Base-by-base conservation (phyloP, 495 filamentous ascomycete genomes). In the Neurospora sp. region DNA sequence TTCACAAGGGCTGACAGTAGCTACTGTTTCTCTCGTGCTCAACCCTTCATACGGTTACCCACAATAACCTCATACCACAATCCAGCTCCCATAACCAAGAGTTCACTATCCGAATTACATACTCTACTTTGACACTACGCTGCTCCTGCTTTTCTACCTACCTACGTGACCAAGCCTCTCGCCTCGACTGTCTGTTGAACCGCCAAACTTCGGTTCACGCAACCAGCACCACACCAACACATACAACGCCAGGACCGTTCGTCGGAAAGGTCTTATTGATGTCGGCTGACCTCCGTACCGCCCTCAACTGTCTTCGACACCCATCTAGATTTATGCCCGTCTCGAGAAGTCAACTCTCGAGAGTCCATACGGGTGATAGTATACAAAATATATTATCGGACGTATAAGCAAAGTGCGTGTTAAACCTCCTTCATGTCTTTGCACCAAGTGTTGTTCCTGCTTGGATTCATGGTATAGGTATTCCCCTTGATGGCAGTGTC, bases 201-300 rank as follows among this genome's bases (percentile, higher is more conserved):
- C 53, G 27, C 53, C 53, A 14, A 66, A 35, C 27, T 40, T 27
- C 20, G 44, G 20, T 71, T 53, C 31, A 66, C 22, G 9, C 53
- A 66, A 35, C 12, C 27, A 69, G 69, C 71, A 69, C 31, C 18
- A 59, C 8, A 69, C 61, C 68, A 70, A 22, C 16, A 61, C 39
- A 71, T 22, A 72, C n/a, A 59, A 44, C 42, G 38, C 70, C 76
- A 74, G 73, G 77, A 71, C 73, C 72, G 41, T 41, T 76, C 76
- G 73, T 71, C 72, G 68, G 41, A 81, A 82, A 79, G 73, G 74
- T 81, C 70, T 83, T 70, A 87, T 92, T 90, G 89, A 92, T 92
- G 90, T 92, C 90, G 88, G 89, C 89, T 90, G 89, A 90, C 83
- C 83, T 89, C 79, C 89, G 90, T 79, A 85, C 89, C 82, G 87